Base-by-base conservation (phyloP, 1,284 basidiomycete species). In the Xanthoconium separans region DNA sequence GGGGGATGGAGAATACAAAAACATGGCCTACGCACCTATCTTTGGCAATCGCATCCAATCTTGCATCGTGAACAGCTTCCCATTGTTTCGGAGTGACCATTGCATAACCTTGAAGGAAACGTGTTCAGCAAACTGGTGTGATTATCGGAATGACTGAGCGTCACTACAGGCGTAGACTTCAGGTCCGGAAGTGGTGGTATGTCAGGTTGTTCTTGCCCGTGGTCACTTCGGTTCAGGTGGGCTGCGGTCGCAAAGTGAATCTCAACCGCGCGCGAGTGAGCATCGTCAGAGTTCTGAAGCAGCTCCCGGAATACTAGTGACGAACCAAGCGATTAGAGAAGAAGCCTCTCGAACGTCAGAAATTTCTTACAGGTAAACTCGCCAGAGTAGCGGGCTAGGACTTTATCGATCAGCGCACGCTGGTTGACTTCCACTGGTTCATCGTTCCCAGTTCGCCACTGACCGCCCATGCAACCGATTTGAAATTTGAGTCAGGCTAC, bases 281-380 rank as follows among this genome's bases (percentile, higher is more conserved):
- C 51, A 36, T 49, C 51, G 2, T 52, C 51, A 3, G 51, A 48
- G 31, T 52, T 48, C 18, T 52, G 51, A 49, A 53, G 46, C 9
- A 53, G 15, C 37, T 53, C 51, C 2, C 42, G 41, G n/a, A 51
- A 50, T 39, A 51, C 47, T 18, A 18, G 18, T 51, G 29, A 13
- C 24, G 27, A 6, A 18, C n/a, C 27, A 18, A 49, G 1, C n/a
- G 15, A 6, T 16, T 39, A 4, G 29, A 41, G 20, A 24, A 37
- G 16, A 10, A 39, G 15, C 10, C 10, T 29, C 15, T 29, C 12
- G 15, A 42, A 13, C 9, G 27, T 18, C 7, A 20, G 37, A 12
- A 27, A 12, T 22, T 5, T 7, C 51, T 5, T 44, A 53, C 51
- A 41, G 31, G 51, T 27, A 29, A 50, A 53, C 22, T 50, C 20